Conservation (phyloP, 331 rosid genomes). For the Malus hybrid region DNA sequence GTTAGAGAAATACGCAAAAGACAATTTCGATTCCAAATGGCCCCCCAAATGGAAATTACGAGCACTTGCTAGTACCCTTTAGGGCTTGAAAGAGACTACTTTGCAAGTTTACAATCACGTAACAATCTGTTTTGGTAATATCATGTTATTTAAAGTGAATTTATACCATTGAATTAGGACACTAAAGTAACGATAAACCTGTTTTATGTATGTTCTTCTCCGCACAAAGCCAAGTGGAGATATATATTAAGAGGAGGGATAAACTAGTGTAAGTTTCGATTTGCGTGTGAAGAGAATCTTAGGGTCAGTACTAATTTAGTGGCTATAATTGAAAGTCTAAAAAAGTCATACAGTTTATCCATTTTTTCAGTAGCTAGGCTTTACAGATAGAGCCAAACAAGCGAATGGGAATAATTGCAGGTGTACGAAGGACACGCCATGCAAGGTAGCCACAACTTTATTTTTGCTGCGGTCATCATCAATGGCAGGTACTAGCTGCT, state of each 20-base stretch:
- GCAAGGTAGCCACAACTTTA: neutral
- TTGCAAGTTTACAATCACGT: too few species aligned
- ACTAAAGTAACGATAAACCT: too few species aligned
- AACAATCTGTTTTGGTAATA: neutral
- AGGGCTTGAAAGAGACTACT: neutral
- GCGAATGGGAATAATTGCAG: neutral
- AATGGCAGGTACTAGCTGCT: neutral
- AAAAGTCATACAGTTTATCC: neutral
- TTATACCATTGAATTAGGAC: too few species aligned
- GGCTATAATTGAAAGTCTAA: neutral
- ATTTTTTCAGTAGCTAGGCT: neutral
- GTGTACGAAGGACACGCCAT: neutral
- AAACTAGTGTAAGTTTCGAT: neutral
- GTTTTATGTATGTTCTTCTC: too few species aligned
- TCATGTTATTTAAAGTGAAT: too few species aligned
- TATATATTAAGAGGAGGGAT: neutral
- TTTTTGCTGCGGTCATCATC: neutral
- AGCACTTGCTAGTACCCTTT: neutral
- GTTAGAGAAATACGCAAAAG: neutral
- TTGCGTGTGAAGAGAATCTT: neutral
- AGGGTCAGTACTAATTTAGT: neutral
- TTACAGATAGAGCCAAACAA: neutral
- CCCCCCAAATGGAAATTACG: neutral
- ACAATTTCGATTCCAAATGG: neutral
- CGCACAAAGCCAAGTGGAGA: neutral